A percentile compares a stretch with the other conserved stretches of the same genome.
phyloP scores from a whole-genome alignment of 2,329 filamentous ascomycete genomes.

The Venturia carpophila region DNA sequence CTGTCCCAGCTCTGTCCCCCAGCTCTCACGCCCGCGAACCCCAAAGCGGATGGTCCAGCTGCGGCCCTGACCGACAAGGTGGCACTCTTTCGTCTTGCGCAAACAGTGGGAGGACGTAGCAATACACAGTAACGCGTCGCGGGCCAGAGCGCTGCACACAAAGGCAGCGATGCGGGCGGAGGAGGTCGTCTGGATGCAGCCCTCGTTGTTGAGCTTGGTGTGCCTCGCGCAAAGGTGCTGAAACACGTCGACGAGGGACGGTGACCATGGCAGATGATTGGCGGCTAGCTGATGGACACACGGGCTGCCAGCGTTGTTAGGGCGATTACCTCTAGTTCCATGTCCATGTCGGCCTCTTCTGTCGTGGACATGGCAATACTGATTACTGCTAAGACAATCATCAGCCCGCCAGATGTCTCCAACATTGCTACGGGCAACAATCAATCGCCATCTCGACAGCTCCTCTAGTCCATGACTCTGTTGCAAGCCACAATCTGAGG shows the following conservation, averaged over 20 bases:
- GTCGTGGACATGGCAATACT: neutral
- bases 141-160: neutral
- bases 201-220: too few relatives aligned
- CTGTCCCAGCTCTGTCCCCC: neutral
- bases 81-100: neutral
- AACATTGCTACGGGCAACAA: neutral
- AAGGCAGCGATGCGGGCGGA: neutral
- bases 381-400: neutral
- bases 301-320: neutral
- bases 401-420: neutral
- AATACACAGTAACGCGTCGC: too few relatives aligned
- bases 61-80: neutral
- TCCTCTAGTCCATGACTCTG: neutral
- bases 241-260: neutral
- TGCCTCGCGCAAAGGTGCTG: neutral
- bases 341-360: neutral
- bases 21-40: neutral
- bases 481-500: neutral
- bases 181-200: neutral
- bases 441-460: neutral
- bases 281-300: neutral
- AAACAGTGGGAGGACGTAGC: too few relatives aligned
- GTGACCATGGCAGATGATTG: neutral
- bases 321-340: neutral
- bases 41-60: conserved; percentile 3